Base-by-base conservation (phyloP, 208 protist species). In the Balamuthia mandrillaris region DNA sequence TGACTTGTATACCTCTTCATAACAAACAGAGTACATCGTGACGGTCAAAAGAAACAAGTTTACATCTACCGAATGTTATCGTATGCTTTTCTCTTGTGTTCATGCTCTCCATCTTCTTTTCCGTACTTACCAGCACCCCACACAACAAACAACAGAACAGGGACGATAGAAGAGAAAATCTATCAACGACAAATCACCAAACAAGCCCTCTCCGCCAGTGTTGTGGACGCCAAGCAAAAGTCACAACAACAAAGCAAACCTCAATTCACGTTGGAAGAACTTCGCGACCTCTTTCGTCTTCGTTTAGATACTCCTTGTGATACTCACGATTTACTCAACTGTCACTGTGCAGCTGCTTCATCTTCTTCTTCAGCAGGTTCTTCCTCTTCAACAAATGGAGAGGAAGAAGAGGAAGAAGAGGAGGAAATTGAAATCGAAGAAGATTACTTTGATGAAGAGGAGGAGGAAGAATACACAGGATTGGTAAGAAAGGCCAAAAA, bases 121-220 rank as follows among this genome's bases (percentile, higher is more conserved):
- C n/a, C n/a, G n/a, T n/a, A n/a, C n/a, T n/a, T n/a, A n/a, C n/a
- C n/a, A n/a, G n/a, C n/a, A n/a, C n/a, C n/a, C n/a, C n/a, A n/a
- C n/a, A n/a, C n/a, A n/a, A n/a, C n/a, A n/a, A 65, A 14, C 33
- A 35, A 10, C 35, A 10, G n/a, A 10, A 52, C 47, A 52, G 0
- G 33, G 12, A 9, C 27, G 9, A 31, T 10, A 35, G 94, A 96
- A 89, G 96, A 99, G 84, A 99, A 99, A 87, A 97, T 99, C 66
- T 99, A 97, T 87, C 97, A 99, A 91, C 91, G 98, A 27, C 98
- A 99, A 90, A 92, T 99, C 7, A 96, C 92, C 49, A 99, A 99
- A 90, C 94, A 97, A 75, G 96, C 95, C 18, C 94, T 98, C 27
- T 95, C 94, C 3, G 95, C 92, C 21, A 95, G 96, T 84, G 95